A percentile compares a stretch with the other conserved stretches of the same genome.
These are phyloP conservation scores for Boletus eberwhitei DNA, from an alignment of 768 basidiomycete species.

Conservation along the genomic window DNA sequence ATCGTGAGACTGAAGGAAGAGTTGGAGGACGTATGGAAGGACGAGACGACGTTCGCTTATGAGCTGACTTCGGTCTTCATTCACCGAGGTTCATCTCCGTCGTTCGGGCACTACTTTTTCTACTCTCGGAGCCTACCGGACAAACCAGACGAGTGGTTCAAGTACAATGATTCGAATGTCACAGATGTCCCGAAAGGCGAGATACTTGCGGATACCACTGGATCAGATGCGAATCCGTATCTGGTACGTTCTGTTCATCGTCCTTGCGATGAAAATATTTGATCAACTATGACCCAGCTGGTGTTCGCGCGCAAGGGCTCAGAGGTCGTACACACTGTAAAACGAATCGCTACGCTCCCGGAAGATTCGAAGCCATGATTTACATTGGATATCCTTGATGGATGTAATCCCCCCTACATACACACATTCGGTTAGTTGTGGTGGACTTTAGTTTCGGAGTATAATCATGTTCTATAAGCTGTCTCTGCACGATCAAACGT, in stretches of 20 bases:
- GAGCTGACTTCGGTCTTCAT: slow-evolving; percentile 94
- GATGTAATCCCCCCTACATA: slow-evolving; percentile 14
- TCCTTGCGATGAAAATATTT: background rate
- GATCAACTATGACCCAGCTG: slow-evolving; percentile 44
- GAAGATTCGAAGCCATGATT: slow-evolving; percentile 30
- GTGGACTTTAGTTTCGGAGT: slow-evolving; percentile 9
- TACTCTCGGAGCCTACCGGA: slow-evolving; percentile 86
- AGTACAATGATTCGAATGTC: slow-evolving; percentile 93
- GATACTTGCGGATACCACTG: slow-evolving; percentile 87
- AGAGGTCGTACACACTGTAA: slow-evolving; percentile 78
- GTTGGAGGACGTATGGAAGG: slow-evolving; percentile 73
- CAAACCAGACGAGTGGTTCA: slow-evolving; percentile 85
- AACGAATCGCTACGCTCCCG: slow-evolving; percentile 44
- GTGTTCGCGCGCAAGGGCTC: slow-evolving; percentile 80
- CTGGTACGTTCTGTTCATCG: slow-evolving; percentile 49
- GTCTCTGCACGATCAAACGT: background rate
- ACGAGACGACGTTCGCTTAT: slow-evolving; percentile 66
- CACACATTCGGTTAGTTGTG: slow-evolving; percentile 5
- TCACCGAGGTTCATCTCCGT: slow-evolving; percentile 84
- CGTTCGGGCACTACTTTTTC: slow-evolving; percentile 94
- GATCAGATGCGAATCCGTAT: slow-evolving; percentile 86
- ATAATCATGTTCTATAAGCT: slow-evolving; percentile 14
- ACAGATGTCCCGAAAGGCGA: slow-evolving; percentile 73
- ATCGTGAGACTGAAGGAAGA: slow-evolving; percentile 58
- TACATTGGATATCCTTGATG: slow-evolving; percentile 28